Base-by-base conservation (phyloP, 257 asterid species). In the Solanum appendiculatum region DNA sequence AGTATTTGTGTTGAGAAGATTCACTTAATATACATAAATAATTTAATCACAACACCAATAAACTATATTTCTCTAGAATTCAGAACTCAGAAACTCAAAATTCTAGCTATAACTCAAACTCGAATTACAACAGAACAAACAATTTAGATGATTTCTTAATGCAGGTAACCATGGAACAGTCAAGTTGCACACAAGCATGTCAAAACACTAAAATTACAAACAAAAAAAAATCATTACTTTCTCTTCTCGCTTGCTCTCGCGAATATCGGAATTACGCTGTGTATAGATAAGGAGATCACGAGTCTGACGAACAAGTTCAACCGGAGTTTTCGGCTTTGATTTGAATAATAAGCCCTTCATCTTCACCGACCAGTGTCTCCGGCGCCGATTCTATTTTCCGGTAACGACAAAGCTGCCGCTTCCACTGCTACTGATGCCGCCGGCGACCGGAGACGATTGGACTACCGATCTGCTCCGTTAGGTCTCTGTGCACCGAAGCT, bases 201-300 rank as follows among this genome's bases (percentile, higher is more conserved):
- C n/a, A 7, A 56, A 21, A 56, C 27, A 56, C 27, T 20, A 56
- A 11, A 13, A 9, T 9, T 2, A n/a, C n/a, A n/a, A n/a, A n/a
- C 0, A 23, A 23, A 58, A 58, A 58, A 15, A 51, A 95, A 89
- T 94, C 97, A 44, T 40, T 6, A 96, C 99, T 97, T 95, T 95
- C 37, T 94, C 99, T 10, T 95, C 98, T 37, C 98, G 97, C 87
- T 97, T 96, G 92, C 91, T 91, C 88, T 94, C 99, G 90, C 93
- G 94, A 25, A 89, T 39, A 72, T 90, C 84, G 14, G 83, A 91
- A 21, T 75, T 40, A 75, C 89, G 92, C 88, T 94, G 95, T 12
- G 42, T 89, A 23, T 92, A 91, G 66, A 93, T 73, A 90, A 97
- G 99, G 56, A 96, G 97, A 90, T 97, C 99, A 54, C 99, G 97